Evolutionary conservation across 495 filamentous ascomycete species (phyloP).

Genomic region (Pseudoneurospora amorphoporcata): DNA sequence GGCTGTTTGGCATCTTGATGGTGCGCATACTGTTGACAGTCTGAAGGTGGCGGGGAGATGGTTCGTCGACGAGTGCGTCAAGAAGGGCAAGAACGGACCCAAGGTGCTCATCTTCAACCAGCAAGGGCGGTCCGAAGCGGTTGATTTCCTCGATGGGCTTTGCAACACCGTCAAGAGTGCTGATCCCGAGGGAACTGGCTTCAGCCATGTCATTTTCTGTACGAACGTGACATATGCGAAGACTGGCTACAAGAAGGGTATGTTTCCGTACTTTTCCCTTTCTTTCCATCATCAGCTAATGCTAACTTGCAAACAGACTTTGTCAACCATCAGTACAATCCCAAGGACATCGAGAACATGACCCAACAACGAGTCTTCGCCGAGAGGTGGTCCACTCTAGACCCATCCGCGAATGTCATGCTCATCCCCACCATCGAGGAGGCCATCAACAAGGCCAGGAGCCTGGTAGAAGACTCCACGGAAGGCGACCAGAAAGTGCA

Average conservation of each 20-base stretch:
- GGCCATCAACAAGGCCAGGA: constrained; percentile 58
- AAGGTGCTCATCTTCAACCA: constrained; percentile 94
- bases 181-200: constrained; percentile 38
- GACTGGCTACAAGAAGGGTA: constrained; percentile 52
- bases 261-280: background rate
- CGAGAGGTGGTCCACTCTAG: constrained; percentile 58
- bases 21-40: constrained; percentile 85
- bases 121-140: constrained; percentile 72
- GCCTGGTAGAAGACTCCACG: constrained; percentile 24
- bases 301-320: constrained; percentile 42
- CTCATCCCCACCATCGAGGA: constrained; percentile 78
- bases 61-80: constrained; percentile 48
- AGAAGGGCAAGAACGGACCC: constrained; percentile 24
- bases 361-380: constrained; percentile 68
- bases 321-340: constrained; percentile 62
- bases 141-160: constrained; percentile 58
- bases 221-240: constrained; percentile 72
- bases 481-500: constrained; percentile 26
- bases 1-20: constrained; percentile 83
- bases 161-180: constrained; percentile 39
- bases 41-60: constrained; percentile 68
- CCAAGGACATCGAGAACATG: constrained; percentile 53
- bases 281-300: constrained; percentile 16
- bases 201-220: constrained; percentile 79
- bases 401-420: constrained; percentile 46